Conservation (phyloP, 495 filamentous ascomycete genomes). For the Coniosporium apollinis region DNA sequence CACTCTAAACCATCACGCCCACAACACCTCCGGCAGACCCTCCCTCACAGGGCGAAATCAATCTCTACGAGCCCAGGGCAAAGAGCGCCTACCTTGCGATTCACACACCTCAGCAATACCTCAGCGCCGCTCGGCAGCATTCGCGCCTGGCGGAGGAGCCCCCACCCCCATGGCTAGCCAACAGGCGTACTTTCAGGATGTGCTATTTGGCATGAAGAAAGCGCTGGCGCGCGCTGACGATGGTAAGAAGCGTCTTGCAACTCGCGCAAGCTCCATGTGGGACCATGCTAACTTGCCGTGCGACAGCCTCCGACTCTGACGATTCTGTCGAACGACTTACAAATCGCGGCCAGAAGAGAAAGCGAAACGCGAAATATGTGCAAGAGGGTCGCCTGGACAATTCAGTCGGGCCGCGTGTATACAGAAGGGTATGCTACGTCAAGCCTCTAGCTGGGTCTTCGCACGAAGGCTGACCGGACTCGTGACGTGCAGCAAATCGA, state of each 20-base stretch:
- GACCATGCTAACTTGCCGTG: constrained; percentile 3
- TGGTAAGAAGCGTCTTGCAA: constrained; percentile 10
- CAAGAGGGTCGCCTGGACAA: constrained; percentile 58
- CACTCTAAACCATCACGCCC: no score
- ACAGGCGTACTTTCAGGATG: constrained; percentile 51
- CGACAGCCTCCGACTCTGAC: constrained; percentile 69
- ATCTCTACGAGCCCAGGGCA: no score
- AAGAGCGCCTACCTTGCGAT: no score
- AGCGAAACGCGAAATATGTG: constrained; percentile 63
- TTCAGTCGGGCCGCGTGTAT: constrained; percentile 53
- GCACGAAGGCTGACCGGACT: no score
- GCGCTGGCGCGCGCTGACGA: constrained; percentile 29
- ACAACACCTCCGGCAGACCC: no score
- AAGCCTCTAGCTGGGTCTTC: no score
- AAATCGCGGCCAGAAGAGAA: constrained; percentile 86
- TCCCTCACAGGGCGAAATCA: no score
- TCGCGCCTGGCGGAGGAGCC: no score
- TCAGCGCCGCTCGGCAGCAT: no score
- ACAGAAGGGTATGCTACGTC: constrained; percentile 53
- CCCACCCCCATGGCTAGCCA: constrained; percentile 50
- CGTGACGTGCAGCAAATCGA: constrained; percentile 47
- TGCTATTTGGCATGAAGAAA: constrained; percentile 60
- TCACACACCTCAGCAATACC: no score
- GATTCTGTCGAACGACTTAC: constrained; percentile 61
- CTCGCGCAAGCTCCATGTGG: constrained; percentile 8